Conservation (phyloP, 176 grass and related monocot species). For the Areca catechu region DNA sequence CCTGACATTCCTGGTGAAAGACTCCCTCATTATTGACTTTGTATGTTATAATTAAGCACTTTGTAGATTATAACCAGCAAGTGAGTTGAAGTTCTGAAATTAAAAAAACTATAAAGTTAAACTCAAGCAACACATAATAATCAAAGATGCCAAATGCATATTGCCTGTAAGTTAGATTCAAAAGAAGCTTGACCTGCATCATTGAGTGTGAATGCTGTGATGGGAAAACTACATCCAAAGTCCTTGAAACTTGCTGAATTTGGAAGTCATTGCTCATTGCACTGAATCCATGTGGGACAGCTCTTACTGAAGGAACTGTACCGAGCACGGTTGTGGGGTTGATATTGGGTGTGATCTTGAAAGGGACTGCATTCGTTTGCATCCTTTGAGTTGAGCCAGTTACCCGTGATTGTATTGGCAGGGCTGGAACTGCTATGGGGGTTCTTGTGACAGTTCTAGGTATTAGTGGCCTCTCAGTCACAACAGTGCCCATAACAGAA, state of each 20-base stretch:
- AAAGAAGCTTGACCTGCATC: conserved; percentile 34
- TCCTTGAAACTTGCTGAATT: conserved; percentile 31
- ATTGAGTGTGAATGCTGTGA: conserved; percentile 21
- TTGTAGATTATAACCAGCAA: no score
- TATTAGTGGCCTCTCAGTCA: conserved; percentile 18
- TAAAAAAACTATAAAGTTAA: no score
- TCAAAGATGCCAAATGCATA: not conserved
- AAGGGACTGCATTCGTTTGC: conserved; percentile 27
- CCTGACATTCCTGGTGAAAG: no score
- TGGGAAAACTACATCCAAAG: conserved; percentile 17
- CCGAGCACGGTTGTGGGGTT: conserved; percentile 18
- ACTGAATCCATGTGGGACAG: conserved; percentile 10
- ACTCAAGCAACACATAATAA: no score
- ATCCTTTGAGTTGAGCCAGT: conserved; percentile 36
- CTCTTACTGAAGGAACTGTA: conserved; percentile 8
- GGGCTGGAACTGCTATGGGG: conserved; percentile 41
- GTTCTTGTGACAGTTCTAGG: conserved; percentile 54
- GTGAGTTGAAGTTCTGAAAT: no score
- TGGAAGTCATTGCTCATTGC: conserved; percentile 18
- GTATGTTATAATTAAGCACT: no score
- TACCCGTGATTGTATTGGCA: conserved; percentile 31
- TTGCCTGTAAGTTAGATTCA: conserved; percentile 4
- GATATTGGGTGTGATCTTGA: conserved; percentile 4
- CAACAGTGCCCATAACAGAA: conserved; percentile 21
- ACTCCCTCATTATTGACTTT: no score